Conservation (phyloP, 441 rosid genomes). For the Cnidoscolus chayamansa region DNA sequence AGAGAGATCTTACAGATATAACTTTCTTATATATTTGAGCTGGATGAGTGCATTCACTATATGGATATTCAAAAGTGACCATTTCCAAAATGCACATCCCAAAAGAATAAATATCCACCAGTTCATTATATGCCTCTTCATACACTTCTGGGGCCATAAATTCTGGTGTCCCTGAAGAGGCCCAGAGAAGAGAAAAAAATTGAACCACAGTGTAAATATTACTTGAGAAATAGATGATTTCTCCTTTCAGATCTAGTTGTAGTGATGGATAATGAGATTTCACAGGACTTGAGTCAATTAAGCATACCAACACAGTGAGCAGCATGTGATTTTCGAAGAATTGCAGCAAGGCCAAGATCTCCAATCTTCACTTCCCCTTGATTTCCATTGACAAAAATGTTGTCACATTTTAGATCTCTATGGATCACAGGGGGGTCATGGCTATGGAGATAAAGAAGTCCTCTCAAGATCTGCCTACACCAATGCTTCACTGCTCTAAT, state of each 20-base stretch:
- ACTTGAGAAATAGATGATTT: not conserved
- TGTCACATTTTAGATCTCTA: conserved; percentile 97
- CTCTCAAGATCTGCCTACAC: conserved; percentile 93
- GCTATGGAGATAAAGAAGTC: conserved; percentile 79
- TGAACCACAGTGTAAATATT: not conserved
- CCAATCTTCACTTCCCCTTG: conserved; percentile 98
- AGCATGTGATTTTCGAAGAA: conserved; percentile 76
- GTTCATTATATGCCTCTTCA: conserved; percentile 86
- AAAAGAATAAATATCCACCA: conserved; percentile 90
- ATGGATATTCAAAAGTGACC: conserved; percentile 95
- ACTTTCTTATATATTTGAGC: conserved; percentile 99
- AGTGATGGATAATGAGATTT: conserved; percentile 1
- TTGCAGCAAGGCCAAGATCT: conserved; percentile 94
- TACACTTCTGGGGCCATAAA: conserved; percentile 99
- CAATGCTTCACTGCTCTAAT: conserved; percentile 95
- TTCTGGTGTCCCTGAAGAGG: conserved; percentile 80
- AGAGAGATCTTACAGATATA: conserved; percentile 56
- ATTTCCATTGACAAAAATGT: conserved; percentile 89
- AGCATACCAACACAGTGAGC: conserved; percentile 86
- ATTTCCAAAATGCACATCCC: conserved; percentile 97
- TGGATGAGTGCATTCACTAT: conserved; percentile 83
- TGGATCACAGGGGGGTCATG: conserved; percentile 95
- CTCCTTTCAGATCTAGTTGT: conserved; percentile 3
- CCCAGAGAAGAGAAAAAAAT: conserved; percentile 9
- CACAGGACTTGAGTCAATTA: not conserved